Base-by-base conservation (phyloP, 192 early-diverging fungal genomes). In the Dissophora ornata region DNA sequence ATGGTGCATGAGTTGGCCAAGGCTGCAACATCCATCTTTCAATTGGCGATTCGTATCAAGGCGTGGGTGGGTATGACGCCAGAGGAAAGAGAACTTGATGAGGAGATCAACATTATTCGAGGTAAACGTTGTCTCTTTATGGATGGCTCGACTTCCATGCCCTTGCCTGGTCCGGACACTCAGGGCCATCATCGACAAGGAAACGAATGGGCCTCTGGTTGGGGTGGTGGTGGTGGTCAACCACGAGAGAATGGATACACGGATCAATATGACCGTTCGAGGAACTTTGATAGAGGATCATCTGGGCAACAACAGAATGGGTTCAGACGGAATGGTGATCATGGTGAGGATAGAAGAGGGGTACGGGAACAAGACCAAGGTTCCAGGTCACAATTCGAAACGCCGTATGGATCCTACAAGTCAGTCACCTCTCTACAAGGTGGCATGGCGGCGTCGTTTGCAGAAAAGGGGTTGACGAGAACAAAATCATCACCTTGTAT, bases 71-170 rank as follows among this genome's bases (percentile, higher is more conserved):
- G 53, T 25, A 77, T 77, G 73, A 56, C 73, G 5, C 58, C 73
- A 25, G 59, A 62, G 16, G 58, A 77, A 28, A 42, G 73, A 18
- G 64, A 21, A 11, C 46, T 67, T 30, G 73, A 77, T 21, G 73
- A 77, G 18, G 73, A 77, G 28, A 67, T 77, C 46, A 77, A 77
- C 25, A 67, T 77, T 30, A 77, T 77, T 22, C 73, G 73, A 8
- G 73, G 64, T 25, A 77, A 67, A 54, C 63, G 73, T 8, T 77
- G 64, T 57, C 47, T 77, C 11, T 66, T 77, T 28, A 62, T 67
- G 65, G 73, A 77, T 44, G 65, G 51, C 0, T 41, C 40, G 3
- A 41, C 50, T 1, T 33, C 47, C 7, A 36, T 62, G n/a, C 50
- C 62, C 4, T 18, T 64, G 19, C 57, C 55, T 0, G 12, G 16